Conservation (phyloP, 176 grass and related monocot genomes). For the Carex myosuroides region DNA sequence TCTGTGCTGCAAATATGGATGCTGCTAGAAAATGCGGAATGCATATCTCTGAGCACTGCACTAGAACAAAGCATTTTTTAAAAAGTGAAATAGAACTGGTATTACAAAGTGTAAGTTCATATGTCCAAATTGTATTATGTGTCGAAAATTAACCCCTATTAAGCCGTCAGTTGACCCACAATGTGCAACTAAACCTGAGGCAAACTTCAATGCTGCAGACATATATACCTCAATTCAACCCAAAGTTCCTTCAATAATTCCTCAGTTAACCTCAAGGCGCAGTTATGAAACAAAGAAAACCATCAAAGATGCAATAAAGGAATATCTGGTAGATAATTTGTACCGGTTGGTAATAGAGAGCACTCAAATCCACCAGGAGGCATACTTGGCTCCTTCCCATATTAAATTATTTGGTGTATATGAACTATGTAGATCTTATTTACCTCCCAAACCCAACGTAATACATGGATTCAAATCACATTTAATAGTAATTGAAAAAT, state of each 20-base stretch:
- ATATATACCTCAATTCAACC: background rate
- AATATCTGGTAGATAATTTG: background rate
- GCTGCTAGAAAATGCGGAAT: constrained; percentile 92
- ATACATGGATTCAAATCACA: background rate
- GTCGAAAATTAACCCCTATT: background rate
- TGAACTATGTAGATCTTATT: background rate
- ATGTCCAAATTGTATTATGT: background rate
- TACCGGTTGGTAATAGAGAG: background rate
- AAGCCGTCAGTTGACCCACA: background rate
- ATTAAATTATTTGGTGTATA: background rate
- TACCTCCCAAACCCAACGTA: background rate
- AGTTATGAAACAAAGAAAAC: background rate
- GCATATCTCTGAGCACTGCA: constrained; percentile 86
- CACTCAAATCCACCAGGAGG: constrained; percentile 14
- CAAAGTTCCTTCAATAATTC: background rate
- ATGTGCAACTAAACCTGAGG: background rate
- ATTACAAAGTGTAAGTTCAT: background rate
- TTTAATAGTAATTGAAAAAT: background rate
- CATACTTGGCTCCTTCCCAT: background rate
- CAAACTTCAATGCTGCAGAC: background rate
- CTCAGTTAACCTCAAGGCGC: background rate
- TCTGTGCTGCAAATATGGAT: constrained; percentile 90
- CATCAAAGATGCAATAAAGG: background rate
- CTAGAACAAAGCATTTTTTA: background rate
- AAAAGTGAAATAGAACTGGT: background rate